phyloP scores from a whole-genome alignment of 139 green algal genomes.

The Chlamydomonas sp. region DNA sequence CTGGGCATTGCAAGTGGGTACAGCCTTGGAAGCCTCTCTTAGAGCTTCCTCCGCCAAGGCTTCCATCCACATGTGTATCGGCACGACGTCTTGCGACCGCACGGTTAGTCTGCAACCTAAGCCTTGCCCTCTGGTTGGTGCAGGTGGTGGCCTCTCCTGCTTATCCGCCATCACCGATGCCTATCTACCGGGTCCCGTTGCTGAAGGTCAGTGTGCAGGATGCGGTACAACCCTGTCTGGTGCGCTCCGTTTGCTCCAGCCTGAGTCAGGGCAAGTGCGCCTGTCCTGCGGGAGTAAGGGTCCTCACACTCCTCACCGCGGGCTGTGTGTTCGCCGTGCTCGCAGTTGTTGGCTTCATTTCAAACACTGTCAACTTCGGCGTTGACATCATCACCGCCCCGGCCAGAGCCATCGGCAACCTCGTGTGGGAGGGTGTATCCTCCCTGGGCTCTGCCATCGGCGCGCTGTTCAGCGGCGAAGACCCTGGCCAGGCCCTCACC shows the following conservation, averaged over 20 bases:
- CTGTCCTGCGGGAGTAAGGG: too few relatives aligned
- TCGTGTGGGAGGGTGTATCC: background rate
- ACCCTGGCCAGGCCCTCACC: too few relatives aligned
- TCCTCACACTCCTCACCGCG: too few relatives aligned
- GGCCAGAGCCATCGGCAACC: background rate
- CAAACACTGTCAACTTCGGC: background rate
- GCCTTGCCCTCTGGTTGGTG: background rate
- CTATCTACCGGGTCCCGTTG: background rate
- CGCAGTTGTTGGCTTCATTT: background rate
- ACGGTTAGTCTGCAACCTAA: too few relatives aligned
- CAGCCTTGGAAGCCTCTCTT: background rate
- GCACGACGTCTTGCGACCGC: too few relatives aligned
- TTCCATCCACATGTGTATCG: too few relatives aligned
- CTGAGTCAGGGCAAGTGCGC: too few relatives aligned
- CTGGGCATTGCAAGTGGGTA: background rate
- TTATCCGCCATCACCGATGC: too few relatives aligned
- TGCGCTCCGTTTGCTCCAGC: too few relatives aligned
- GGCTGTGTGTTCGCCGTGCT: too few relatives aligned
- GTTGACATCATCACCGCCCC: background rate
- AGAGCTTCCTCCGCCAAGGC: background rate
- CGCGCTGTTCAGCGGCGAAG: too few relatives aligned
- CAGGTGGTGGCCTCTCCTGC: background rate
- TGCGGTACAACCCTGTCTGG: too few relatives aligned
- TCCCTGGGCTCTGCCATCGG: background rate
- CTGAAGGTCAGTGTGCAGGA: background rate